Conservation (phyloP, 2,329 filamentous ascomycete genomes). For the Pyricularia sp. region DNA sequence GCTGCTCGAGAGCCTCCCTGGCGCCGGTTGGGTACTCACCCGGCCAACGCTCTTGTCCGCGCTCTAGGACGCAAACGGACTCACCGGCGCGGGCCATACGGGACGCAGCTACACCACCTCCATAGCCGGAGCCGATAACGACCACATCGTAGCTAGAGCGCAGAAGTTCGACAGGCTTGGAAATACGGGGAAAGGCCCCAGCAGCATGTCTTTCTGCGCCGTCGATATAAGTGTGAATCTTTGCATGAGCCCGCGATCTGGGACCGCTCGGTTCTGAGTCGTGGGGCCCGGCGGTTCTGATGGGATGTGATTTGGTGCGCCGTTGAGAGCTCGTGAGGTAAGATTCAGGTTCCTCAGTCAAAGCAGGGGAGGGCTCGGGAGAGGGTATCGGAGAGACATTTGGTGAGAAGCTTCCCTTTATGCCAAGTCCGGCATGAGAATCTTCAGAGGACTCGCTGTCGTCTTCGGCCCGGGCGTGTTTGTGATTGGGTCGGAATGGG, state of each 20-base stretch:
- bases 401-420: background rate
- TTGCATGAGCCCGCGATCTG: conserved; percentile 20
- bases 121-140: conserved; percentile 62
- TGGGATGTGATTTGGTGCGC: conserved; percentile 8
- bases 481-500: conserved; percentile 4
- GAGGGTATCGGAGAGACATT: background rate
- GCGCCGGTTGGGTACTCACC: conserved; percentile 50
- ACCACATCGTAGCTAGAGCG: conserved; percentile 52
- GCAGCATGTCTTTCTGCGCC: conserved; percentile 11
- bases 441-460: conserved; percentile 2
- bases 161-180: conserved; percentile 47
- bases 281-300: conserved; percentile 18
- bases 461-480: conserved; percentile 5
- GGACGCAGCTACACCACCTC: conserved; percentile 55
- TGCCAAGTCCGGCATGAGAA: background rate
- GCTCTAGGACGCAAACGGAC: conserved; percentile 55
- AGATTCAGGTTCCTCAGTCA: conserved; percentile 1
- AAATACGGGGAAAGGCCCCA: conserved; percentile 40
- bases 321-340: background rate
- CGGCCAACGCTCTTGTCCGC: conserved; percentile 56
- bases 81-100: conserved; percentile 52
- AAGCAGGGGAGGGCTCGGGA: background rate
- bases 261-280: conserved; percentile 24
- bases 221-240: conserved; percentile 18
- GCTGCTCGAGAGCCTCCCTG: conserved; percentile 35